Percentiles rank a stretch among this genome's conserved stretches.
Evolutionary conservation across 2,329 filamentous ascomycete genomes (phyloP).

Genomic region (Dactylellina parvicollis): DNA sequence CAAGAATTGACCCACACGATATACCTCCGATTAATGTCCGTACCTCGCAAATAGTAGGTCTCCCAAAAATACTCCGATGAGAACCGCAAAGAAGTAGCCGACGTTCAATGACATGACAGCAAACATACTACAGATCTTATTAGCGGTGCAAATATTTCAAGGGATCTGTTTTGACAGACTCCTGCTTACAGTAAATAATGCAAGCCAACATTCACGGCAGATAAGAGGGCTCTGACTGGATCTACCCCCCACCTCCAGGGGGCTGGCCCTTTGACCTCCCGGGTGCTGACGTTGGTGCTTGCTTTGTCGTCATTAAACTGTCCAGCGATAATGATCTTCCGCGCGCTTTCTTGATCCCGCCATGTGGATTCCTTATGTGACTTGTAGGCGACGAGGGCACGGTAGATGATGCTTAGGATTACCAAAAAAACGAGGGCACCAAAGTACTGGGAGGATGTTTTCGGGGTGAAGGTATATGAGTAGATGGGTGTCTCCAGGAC

Average conservation of each 20-base stretch:
- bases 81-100: constrained; percentile 83
- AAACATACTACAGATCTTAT: constrained; percentile 75
- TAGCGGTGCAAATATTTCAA: constrained; percentile 36
- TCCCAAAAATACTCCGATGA: constrained; percentile 83
- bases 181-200: constrained; percentile 82
- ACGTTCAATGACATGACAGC: constrained; percentile 91
- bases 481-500: constrained; percentile 72
- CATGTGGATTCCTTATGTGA: constrained; percentile 60
- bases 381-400: constrained; percentile 77
- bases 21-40: constrained; percentile 19
- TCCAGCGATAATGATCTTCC: constrained; percentile 53
- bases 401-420: constrained; percentile 75
- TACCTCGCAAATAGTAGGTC: constrained; percentile 81
- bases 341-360: constrained; percentile 29
- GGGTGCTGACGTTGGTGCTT: constrained; percentile 21
- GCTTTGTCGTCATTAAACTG: constrained; percentile 41
- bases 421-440: constrained; percentile 93
- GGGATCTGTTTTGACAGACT: constrained; percentile 9
- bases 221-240: constrained; percentile 75
- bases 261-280: constrained; percentile 66
- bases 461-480: constrained; percentile 78
- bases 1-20: not conserved
- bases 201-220: constrained; percentile 77
- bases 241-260: constrained; percentile 87
- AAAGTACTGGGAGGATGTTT: constrained; percentile 76